phyloP scores from a whole-genome alignment of 208 protist genomes.

The Acanthamoeba healyi region DNA sequence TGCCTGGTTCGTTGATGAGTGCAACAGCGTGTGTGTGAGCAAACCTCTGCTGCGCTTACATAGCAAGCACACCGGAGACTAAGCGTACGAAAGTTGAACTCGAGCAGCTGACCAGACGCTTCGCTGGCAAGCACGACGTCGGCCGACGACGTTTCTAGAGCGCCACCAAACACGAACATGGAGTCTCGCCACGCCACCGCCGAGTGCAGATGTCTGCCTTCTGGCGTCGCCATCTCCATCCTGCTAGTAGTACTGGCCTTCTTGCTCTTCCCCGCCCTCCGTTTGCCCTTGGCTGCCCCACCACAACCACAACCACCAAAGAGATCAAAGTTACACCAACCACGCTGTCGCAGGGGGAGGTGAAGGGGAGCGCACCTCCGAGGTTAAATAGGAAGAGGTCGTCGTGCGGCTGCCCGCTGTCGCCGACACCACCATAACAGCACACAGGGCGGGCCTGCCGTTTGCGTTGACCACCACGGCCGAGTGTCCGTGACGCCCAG shows the following conservation, averaged over 20 bases:
- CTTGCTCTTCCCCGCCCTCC: not conserved
- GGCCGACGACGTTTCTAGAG: too few relatives aligned
- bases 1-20: not conserved
- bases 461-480: not conserved
- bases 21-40: too few relatives aligned
- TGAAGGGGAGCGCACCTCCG: not conserved
- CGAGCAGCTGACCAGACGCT: not conserved
- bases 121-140: not conserved
- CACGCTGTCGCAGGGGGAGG: too few relatives aligned
- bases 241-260: too few relatives aligned
- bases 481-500: not conserved
- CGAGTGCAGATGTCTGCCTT: not conserved
- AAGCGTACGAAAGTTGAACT: conserved; percentile 14
- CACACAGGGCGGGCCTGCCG: conserved; percentile 31
- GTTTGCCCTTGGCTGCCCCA: not conserved
- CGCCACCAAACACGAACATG: conserved; percentile 58
- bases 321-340: too few relatives aligned
- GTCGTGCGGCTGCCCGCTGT: not conserved
- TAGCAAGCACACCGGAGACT: too few relatives aligned
- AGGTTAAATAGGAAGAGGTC: conserved; percentile 5
- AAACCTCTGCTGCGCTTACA: too few relatives aligned
- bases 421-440: conserved; percentile 16
- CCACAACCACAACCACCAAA: too few relatives aligned
- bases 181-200: conserved; percentile 33
- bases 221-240: too few relatives aligned